Percentiles rank a stretch among this genome's conserved stretches.
phyloP scores from a whole-genome alignment of 1,139 yeast species.

The Debaryomyces nepalensis region DNA sequence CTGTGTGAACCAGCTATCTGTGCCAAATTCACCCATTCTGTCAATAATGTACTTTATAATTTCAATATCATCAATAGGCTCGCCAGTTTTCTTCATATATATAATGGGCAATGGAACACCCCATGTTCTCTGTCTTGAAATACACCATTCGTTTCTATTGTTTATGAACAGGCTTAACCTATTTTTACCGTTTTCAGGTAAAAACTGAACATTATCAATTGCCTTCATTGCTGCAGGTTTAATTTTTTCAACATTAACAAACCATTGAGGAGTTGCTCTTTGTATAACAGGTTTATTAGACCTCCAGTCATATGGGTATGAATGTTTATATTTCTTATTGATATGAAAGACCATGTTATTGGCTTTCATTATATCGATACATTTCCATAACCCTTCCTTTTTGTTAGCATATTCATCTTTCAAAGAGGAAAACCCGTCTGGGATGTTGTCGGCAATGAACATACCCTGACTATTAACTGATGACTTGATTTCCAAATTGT shows the following conservation, averaged over 20 bases:
- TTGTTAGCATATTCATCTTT: conserved; percentile 64
- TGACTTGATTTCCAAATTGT: conserved; percentile 65
- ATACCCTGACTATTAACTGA: conserved; percentile 80
- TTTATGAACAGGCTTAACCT: conserved; percentile 74
- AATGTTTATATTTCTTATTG: conserved; percentile 65
- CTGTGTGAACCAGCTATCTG: conserved; percentile 78
- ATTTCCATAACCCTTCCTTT: conserved; percentile 53
- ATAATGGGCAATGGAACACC: conserved; percentile 97
- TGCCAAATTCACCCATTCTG: conserved; percentile 60
- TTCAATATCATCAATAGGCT: conserved; percentile 57
- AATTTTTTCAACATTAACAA: conserved; percentile 80
- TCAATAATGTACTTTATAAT: conserved; percentile 59
- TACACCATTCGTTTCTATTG: conserved; percentile 94
- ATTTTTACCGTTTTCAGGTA: conserved; percentile 73
- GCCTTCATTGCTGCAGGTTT: conserved; percentile 66
- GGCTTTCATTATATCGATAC: conserved; percentile 44
- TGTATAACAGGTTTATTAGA: conserved; percentile 94
- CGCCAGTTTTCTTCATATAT: conserved; percentile 61
- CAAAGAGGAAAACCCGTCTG: conserved; percentile 45
- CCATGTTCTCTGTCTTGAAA: conserved; percentile 96
- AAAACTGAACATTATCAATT: conserved; percentile 64
- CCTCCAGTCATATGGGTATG: conserved; percentile 97
- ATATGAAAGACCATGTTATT: conserved; percentile 52
- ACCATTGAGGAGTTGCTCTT: conserved; percentile 97
- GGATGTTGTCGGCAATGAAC: conserved; percentile 53